Evolutionary conservation across 73 alveolate genomes (phyloP).

Genomic region (Paramecium tetraurelia): DNA sequence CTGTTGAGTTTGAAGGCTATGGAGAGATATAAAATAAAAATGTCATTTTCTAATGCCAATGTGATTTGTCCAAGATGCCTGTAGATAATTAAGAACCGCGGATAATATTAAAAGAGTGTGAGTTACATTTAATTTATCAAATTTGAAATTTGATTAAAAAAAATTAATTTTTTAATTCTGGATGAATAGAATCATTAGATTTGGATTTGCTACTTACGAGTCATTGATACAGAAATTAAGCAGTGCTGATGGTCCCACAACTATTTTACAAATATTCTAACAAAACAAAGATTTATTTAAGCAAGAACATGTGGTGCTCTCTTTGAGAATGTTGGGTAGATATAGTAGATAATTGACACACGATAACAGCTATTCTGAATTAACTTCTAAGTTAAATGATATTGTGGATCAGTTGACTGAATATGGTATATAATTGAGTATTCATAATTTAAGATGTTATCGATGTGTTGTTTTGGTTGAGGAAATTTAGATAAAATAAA

Average conservation of each 20-base stretch:
- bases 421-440: not conserved
- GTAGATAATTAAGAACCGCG: not conserved
- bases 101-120: not conserved
- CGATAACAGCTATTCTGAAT: not conserved
- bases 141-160: not conserved
- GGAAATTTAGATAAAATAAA: not conserved
- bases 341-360: not conserved
- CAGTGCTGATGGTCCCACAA: not conserved
- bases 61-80: not conserved
- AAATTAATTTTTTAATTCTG: constrained; percentile 5
- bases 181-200: constrained; percentile 30
- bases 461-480: not conserved
- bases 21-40: not conserved
- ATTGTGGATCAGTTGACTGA: not conserved
- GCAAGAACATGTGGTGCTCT: not conserved
- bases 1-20: not conserved
- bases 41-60: not conserved
- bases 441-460: not conserved
- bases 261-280: not conserved
- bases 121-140: not conserved
- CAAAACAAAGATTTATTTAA: not conserved
- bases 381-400: not conserved
- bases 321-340: constrained; percentile 6
- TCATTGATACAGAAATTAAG: not conserved
- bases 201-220: constrained; percentile 44